A percentile compares a stretch with the other conserved stretches of the same genome.
Evolutionary conservation across 2,329 filamentous ascomycete species (phyloP).

Genomic region (Torrubiella hemipterigena): DNA sequence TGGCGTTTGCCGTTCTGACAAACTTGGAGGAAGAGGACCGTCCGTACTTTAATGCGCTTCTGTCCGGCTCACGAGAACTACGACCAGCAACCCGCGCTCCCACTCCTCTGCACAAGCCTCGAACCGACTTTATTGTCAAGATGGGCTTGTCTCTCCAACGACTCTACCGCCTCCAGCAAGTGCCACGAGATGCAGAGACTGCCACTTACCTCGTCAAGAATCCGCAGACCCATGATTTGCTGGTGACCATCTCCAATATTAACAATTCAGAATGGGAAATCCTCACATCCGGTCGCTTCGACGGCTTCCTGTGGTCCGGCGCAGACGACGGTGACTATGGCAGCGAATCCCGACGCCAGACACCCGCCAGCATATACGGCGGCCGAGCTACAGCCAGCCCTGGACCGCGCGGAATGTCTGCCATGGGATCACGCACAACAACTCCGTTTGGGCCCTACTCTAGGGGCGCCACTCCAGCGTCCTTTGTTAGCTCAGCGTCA

Average conservation of each 20-base stretch:
- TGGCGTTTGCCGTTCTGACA: slow-evolving; percentile 87
- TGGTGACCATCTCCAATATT: slow-evolving; percentile 79
- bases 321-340: slow-evolving; percentile 52
- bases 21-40: slow-evolving; percentile 66
- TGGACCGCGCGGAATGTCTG: slow-evolving; percentile 25
- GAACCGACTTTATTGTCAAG: slow-evolving; percentile 64
- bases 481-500: slow-evolving; percentile 46
- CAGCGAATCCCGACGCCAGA: slow-evolving; percentile 40
- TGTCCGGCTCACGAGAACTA: slow-evolving; percentile 49
- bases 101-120: slow-evolving; percentile 52
- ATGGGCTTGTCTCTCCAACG: slow-evolving; percentile 71
- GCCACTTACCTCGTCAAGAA: slow-evolving; percentile 81
- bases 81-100: slow-evolving; percentile 49
- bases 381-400: slow-evolving; percentile 24
- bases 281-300: slow-evolving; percentile 82
- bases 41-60: slow-evolving; percentile 69
- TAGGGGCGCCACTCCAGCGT: slow-evolving; percentile 43
- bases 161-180: slow-evolving; percentile 61
- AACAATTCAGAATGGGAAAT: slow-evolving; percentile 95
- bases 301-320: slow-evolving; percentile 90
- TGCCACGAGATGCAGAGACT: slow-evolving; percentile 74
- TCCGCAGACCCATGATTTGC: slow-evolving; percentile 68
- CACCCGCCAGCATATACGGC: slow-evolving; percentile 36
- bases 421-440: slow-evolving; percentile 30
- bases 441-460: slow-evolving; percentile 40